Evolutionary conservation across 352 stramenopile genomes (phyloP).

Genomic region (Pythium graminicola): DNA sequence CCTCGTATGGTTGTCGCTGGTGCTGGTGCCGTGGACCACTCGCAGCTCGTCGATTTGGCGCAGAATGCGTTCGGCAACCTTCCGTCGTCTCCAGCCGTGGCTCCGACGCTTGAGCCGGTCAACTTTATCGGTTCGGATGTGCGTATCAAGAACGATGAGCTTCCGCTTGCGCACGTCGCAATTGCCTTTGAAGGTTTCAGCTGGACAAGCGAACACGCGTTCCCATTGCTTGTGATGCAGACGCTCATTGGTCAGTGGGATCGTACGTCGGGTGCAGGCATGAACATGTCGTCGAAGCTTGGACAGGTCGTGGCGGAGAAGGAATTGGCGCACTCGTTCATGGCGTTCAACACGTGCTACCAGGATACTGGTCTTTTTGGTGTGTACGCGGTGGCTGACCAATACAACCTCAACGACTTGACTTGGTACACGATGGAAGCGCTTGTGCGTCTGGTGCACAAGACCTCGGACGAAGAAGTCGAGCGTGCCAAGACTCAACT

Average conservation of each 20-base stretch:
- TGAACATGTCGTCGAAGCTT: conserved; percentile 95
- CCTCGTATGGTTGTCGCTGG: conserved; percentile 98
- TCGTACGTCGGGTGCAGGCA: conserved; percentile 87
- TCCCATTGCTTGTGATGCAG: conserved; percentile 98
- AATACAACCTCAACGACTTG: conserved; percentile 94
- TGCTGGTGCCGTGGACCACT: conserved; percentile 96
- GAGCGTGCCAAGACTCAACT: conserved; percentile 97
- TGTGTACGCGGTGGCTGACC: conserved; percentile 94
- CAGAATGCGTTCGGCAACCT: conserved; percentile 96
- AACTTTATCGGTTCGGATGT: conserved; percentile 89
- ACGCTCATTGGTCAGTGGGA: conserved; percentile 91
- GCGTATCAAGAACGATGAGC: conserved; percentile 85
- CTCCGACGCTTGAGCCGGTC: conserved; percentile 67
- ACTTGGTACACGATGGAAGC: conserved; percentile 93
- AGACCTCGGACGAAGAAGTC: conserved; percentile 96
- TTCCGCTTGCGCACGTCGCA: conserved; percentile 91
- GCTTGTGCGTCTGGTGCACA: conserved; percentile 93
- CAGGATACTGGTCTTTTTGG: conserved; percentile 99
- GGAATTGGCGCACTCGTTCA: conserved; percentile 96
- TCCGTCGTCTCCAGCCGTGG: conserved; percentile 65
- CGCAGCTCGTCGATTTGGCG: conserved; percentile 94
- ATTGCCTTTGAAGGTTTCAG: conserved; percentile 97
- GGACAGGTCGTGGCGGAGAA: conserved; percentile 94
- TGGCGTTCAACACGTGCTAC: conserved; percentile 99
- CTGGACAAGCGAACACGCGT: conserved; percentile 97